These are phyloP conservation scores for Tuber borchii DNA, from an alignment of 495 filamentous ascomycete genomes.

Conservation along the genomic window DNA sequence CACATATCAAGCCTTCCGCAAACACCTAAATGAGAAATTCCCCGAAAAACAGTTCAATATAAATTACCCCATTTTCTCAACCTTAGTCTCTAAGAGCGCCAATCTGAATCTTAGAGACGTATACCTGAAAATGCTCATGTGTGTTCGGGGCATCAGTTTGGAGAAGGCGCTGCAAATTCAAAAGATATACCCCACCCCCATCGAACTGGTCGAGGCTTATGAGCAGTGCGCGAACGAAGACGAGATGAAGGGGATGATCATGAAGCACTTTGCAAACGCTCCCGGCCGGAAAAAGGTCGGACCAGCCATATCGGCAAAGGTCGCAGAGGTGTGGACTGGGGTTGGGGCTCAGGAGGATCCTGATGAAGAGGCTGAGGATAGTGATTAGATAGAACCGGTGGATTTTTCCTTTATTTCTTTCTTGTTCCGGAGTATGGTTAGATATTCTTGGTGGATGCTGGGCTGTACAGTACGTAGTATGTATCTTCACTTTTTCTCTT, in stretches of 20 bases:
- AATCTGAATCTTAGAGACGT: conserved; percentile 66
- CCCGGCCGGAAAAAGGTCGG: conserved; percentile 64
- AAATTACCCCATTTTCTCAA: conserved; percentile 65
- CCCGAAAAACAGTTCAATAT: conserved; percentile 55
- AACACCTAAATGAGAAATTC: conserved; percentile 49
- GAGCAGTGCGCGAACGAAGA: conserved; percentile 48
- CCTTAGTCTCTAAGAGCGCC: conserved; percentile 67
- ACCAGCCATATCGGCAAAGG: conserved; percentile 58
- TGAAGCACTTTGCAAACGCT: conserved; percentile 50
- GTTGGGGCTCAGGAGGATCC: conserved; percentile 13
- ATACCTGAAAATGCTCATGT: conserved; percentile 85
- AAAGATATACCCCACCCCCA: conserved; percentile 64
- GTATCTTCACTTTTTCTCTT: neutral
- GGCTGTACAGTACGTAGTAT: neutral
- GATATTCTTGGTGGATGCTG: neutral
- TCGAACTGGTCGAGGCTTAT: conserved; percentile 62
- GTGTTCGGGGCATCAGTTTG: conserved; percentile 65
- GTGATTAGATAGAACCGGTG: neutral
- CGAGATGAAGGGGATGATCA: conserved; percentile 48
- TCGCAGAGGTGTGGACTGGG: conserved; percentile 67
- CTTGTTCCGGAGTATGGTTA: neutral
- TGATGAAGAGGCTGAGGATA: conserved; percentile 15
- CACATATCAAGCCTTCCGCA: conserved; percentile 63
- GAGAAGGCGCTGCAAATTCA: conserved; percentile 81
- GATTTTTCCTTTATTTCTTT: neutral